Evolutionary conservation across 148 eudicot species (phyloP), one percentile per base, ranked within the genome.

Genomic region (Camellia granthamiana): DNA sequence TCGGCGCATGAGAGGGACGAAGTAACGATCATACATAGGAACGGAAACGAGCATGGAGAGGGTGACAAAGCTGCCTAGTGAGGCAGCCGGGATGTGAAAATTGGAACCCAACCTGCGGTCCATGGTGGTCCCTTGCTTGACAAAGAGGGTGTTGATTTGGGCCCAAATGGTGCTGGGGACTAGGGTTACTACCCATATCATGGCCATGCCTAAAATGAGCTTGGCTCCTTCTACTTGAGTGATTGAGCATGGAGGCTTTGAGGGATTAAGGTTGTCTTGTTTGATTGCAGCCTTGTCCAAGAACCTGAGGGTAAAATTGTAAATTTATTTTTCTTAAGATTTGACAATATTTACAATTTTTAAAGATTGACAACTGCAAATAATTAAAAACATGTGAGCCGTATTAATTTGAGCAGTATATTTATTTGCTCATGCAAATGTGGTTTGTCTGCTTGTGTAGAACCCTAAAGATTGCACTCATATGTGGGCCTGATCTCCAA

Each of bases 151-250:
- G 86, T 89, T 91, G 77, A 92, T 85, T 86, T 94, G 97, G 11
- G 98, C 97, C 98, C 98, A 92, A 46, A 94, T 89, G 77, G 92
- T 92, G 91, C 95, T 91, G 0, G 97, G 98, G 77, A 94, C 83
- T 19, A 94, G 86, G 60, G 95, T 87, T 10, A 85, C 91, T 14
- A 91, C 68, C 97, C 97, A 92, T 80, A 94, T 91, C 83, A 89
- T 81, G 63, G 84, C 11, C 95, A 94, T 91, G n/a, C 97, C 93
- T 38, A 88, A 79, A n/a, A 92, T 82, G 55, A 90, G 93, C 63
- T 94, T 94, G 67, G 94, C 83, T 78, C 86, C 90, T 82, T 92
- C 97, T 30, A 94, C 93, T 87, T 94, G 95, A n/a, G 92, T 88
- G 51, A 89, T 82, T 56, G 95, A 91, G 82, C 95, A 94, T 63